These are phyloP conservation scores for Mycena leptocephala DNA, from an alignment of 768 basidiomycete genomes.

Conservation along the genomic window DNA sequence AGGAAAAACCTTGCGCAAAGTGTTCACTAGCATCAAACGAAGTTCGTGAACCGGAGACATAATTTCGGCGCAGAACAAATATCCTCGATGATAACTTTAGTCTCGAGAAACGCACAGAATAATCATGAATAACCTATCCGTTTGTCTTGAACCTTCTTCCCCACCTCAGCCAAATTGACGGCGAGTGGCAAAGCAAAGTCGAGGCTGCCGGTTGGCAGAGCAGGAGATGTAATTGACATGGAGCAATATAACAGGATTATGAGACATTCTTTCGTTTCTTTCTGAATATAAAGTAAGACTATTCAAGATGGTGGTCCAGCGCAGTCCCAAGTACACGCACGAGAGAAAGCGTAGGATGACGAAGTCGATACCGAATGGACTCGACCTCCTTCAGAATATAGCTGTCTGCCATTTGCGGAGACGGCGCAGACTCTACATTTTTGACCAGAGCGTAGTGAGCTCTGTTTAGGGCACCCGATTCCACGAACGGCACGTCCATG, in stretches of 20 bases:
- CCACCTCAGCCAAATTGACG: slow-evolving; percentile 83
- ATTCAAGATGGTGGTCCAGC: slow-evolving; percentile 22
- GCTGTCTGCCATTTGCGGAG: slow-evolving; percentile 74
- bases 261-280: slow-evolving; percentile 76
- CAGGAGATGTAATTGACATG: slow-evolving; percentile 63
- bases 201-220: slow-evolving; percentile 62
- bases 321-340: slow-evolving; percentile 59
- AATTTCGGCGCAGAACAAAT: slow-evolving; percentile 82
- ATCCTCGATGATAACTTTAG: slow-evolving; percentile 65
- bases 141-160: slow-evolving; percentile 73
- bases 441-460: slow-evolving; percentile 84
- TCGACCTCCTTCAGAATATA: slow-evolving; percentile 74
- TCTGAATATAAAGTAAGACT: slow-evolving; percentile 57
- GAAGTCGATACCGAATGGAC: slow-evolving; percentile 67
- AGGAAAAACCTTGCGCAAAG: slow-evolving; percentile 78
- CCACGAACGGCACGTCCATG: slow-evolving; percentile 85
- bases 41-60: slow-evolving; percentile 82
- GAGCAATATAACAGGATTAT: slow-evolving; percentile 82
- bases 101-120: neutral
- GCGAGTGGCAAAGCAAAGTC: slow-evolving; percentile 86
- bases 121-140: slow-evolving; percentile 68
- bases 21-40: slow-evolving; percentile 89
- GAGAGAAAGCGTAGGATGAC: slow-evolving; percentile 63
- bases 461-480: slow-evolving; percentile 85
- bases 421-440: slow-evolving; percentile 76